Conservation (phyloP, 257 asterid species). For the Solanum verrucosum region DNA sequence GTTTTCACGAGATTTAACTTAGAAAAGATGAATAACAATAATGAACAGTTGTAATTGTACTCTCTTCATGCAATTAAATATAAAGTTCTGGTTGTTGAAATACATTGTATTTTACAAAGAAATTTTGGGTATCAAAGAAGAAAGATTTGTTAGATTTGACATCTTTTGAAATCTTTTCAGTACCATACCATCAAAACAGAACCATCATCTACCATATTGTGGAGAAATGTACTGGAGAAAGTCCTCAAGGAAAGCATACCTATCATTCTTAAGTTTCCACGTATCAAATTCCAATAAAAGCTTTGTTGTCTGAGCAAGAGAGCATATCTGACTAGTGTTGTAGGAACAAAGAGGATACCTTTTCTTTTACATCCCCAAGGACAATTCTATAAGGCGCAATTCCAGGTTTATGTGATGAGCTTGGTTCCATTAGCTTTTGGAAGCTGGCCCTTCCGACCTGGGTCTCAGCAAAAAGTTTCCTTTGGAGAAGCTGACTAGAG, state of each 20-base stretch:
- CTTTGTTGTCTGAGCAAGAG: neutral
- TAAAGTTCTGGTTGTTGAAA: neutral
- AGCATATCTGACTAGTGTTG: neutral
- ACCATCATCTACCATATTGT: neutral
- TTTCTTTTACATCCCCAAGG: conserved; percentile 79
- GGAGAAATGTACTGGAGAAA: neutral
- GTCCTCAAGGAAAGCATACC: neutral
- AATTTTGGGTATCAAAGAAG: neutral
- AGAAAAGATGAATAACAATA: neutral
- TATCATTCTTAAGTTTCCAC: neutral
- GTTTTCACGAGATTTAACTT: neutral
- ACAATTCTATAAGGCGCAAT: conserved; percentile 92
- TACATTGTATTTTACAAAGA: neutral
- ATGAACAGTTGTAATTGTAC: neutral
- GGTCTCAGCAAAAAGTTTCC: conserved; percentile 69
- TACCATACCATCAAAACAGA: neutral
- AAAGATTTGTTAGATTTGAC: neutral
- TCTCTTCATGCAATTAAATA: neutral
- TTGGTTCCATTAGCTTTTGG: conserved; percentile 83
- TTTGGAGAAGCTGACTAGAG: conserved; percentile 62
- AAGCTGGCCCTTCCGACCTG: conserved; percentile 87
- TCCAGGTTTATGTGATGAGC: conserved; percentile 78
- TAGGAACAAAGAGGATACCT: conserved; percentile 31
- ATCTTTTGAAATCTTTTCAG: neutral
- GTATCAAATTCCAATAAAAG: neutral